phyloP scores from a whole-genome alignment of 1,284 basidiomycete genomes.

The Ceratorhiza oryzae-sativae region DNA sequence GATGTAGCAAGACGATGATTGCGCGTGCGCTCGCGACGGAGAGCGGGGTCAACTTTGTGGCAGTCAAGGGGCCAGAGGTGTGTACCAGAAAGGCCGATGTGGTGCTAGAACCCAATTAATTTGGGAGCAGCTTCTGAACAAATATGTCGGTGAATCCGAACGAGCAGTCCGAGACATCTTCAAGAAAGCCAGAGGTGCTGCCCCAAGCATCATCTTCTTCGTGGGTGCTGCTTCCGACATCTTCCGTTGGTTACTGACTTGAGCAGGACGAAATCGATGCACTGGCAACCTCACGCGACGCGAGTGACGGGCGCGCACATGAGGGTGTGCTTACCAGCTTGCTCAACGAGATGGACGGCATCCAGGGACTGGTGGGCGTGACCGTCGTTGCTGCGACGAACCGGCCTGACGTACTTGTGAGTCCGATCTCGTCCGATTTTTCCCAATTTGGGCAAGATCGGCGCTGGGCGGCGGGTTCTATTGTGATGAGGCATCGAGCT shows the following conservation, averaged over 20 bases:
- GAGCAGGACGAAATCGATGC: constrained; percentile 97
- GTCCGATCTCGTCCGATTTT: constrained; percentile 46
- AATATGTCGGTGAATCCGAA: constrained; percentile 98
- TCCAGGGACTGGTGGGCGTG: constrained; percentile 91
- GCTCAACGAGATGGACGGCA: constrained; percentile 98
- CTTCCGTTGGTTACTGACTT: not conserved
- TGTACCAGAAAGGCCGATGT: constrained; percentile 43
- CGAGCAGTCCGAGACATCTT: constrained; percentile 94
- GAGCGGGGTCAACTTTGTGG: constrained; percentile 95
- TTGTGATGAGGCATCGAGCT: constrained; percentile 13
- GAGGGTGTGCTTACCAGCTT: constrained; percentile 93
- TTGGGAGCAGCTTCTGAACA: constrained; percentile 79
- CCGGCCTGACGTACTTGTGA: constrained; percentile 88
- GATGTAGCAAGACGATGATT: constrained; percentile 95
- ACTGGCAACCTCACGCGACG: constrained; percentile 79
- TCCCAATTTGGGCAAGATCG: not conserved
- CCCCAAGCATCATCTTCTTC: constrained; percentile 96
- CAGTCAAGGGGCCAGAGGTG: constrained; percentile 98
- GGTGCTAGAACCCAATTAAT: not conserved
- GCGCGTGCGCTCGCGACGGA: constrained; percentile 95
- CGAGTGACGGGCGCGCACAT: constrained; percentile 63
- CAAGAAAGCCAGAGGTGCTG: constrained; percentile 89
- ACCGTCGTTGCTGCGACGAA: constrained; percentile 97
- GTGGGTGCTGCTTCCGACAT: constrained; percentile 57
- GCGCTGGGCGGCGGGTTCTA: constrained; percentile 26